A percentile compares a stretch with the other conserved stretches of the same genome.
Evolutionary conservation across 192 early-diverging fungal genomes (phyloP).

Genomic region (Dissophora ornata): DNA sequence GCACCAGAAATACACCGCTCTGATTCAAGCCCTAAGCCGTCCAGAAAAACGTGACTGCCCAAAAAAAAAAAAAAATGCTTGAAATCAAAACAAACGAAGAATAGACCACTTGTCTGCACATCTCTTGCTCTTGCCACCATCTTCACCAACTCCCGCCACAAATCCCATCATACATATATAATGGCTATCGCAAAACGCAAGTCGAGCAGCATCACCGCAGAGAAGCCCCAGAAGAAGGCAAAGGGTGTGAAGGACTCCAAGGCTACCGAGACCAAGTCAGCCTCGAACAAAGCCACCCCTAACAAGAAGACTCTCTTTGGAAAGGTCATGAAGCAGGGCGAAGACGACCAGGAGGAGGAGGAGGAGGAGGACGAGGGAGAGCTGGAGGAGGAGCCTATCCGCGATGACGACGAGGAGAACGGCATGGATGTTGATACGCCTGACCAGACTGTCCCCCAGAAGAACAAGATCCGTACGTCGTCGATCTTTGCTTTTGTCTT

Average conservation of each 20-base stretch:
- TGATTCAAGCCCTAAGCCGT: too few species aligned
- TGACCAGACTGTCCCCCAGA: constrained; percentile 37
- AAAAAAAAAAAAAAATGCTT: not conserved
- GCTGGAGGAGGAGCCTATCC: constrained; percentile 39
- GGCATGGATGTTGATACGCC: constrained; percentile 42
- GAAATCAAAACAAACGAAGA: constrained; percentile 13
- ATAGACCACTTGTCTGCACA: not conserved
- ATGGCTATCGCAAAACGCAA: constrained; percentile 55
- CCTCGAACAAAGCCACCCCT: constrained; percentile 4
- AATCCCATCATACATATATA: constrained; percentile 8
- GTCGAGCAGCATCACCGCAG: constrained; percentile 36
- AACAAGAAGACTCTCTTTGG: constrained; percentile 51
- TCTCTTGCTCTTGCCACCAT: too few species aligned
- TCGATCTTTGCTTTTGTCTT: not conserved
- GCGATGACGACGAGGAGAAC: constrained; percentile 50
- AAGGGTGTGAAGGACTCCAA: constrained; percentile 36
- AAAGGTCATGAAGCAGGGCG: constrained; percentile 37
- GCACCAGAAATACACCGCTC: too few species aligned
- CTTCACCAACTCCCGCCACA: too few species aligned
- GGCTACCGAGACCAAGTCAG: not conserved
- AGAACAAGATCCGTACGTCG: constrained; percentile 36
- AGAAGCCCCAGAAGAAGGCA: constrained; percentile 51
- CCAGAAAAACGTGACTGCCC: too few species aligned
- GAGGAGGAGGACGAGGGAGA: constrained; percentile 45
- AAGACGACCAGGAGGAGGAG: constrained; percentile 14